Percentiles rank a stretch among this genome's conserved stretches.
Conservation (phyloP, 73 alveolate genomes). For the Breviolum minutum region DNA sequence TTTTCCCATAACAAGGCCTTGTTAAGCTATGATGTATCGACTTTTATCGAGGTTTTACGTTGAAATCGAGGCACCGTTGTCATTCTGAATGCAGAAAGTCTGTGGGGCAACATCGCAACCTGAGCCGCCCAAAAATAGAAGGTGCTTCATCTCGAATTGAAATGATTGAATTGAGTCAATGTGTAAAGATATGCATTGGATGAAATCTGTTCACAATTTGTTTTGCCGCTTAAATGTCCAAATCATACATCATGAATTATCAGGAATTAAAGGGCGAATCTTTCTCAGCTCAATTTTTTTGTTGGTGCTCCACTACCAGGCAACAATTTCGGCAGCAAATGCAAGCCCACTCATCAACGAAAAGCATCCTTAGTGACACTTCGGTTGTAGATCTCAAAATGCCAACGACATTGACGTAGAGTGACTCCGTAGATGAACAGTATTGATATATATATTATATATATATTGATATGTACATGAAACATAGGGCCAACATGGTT, state of each 20-base stretch:
- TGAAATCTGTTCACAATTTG: neutral
- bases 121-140: neutral
- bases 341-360: conserved; percentile 89
- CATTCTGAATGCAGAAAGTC: conserved; percentile 87
- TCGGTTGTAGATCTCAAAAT: neutral
- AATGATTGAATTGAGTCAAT: neutral
- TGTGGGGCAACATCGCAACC: conserved; percentile 89
- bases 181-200: too few relatives aligned
- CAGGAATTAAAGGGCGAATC: neutral
- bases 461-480: too few relatives aligned
- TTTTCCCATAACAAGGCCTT: neutral
- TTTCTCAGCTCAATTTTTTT: neutral
- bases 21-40: neutral
- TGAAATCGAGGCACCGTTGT: conserved; percentile 55
- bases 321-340: conserved; percentile 87
- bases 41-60: too few relatives aligned
- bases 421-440: too few relatives aligned
- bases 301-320: neutral
- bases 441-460: too few relatives aligned
- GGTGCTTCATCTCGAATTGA: neutral
- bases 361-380: conserved; percentile 63
- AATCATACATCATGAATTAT: neutral
- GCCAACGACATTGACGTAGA: neutral
- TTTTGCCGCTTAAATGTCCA: neutral
- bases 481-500: too few relatives aligned